Percentiles rank a stretch among this genome's conserved stretches.
These are phyloP conservation scores for Mycena indigotica DNA, from an alignment of 768 basidiomycete genomes.

Conservation along the genomic window DNA sequence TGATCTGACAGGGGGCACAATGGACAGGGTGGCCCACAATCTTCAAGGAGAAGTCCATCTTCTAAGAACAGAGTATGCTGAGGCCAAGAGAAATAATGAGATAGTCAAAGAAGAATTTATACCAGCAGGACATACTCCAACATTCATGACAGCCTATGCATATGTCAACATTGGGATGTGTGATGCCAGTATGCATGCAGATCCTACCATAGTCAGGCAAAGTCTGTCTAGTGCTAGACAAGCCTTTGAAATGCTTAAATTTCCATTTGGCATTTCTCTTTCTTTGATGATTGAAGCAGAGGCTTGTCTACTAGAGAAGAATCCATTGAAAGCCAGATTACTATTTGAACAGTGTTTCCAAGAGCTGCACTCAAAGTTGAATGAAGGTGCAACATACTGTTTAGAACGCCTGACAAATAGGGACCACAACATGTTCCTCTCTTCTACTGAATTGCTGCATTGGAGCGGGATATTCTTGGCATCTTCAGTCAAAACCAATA, in stretches of 20 bases:
- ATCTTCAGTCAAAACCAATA: background rate
- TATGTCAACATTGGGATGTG: background rate
- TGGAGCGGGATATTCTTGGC: background rate
- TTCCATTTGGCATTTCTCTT: background rate
- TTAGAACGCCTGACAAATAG: background rate
- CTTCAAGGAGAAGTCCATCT: slow-evolving; percentile 3
- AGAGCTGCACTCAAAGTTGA: background rate
- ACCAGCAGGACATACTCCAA: background rate
- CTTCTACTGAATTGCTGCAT: background rate
- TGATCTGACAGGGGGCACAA: background rate
- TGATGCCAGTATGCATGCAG: background rate
- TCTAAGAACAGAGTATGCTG: slow-evolving; percentile 1
- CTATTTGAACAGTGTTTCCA: background rate
- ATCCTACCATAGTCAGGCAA: background rate
- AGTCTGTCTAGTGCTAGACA: background rate
- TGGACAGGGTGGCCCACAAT: background rate
- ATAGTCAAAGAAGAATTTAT: background rate
- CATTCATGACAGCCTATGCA: background rate
- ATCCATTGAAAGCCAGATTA: background rate
- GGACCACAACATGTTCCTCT: background rate
- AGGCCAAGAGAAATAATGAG: background rate
- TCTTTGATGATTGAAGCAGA: background rate
- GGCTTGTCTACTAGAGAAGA: background rate
- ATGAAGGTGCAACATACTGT: background rate
- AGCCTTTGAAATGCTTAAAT: background rate